Conservation (phyloP, 495 filamentous ascomycete species). For the Hyphodiscus hymeniophilus region DNA sequence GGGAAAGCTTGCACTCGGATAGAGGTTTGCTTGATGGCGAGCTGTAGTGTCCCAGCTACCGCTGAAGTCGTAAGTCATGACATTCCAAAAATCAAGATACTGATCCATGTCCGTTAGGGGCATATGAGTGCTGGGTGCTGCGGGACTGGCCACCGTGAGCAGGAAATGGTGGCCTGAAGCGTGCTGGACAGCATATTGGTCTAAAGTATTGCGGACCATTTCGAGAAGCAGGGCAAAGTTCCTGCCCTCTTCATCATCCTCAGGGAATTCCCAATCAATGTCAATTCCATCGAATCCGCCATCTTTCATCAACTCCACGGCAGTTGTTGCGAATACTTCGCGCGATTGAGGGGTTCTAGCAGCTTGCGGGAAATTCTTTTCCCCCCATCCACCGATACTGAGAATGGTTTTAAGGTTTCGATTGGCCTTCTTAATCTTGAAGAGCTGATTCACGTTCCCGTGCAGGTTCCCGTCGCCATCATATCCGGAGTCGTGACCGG, state of each 20-base stretch:
- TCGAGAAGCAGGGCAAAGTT: constrained; percentile 65
- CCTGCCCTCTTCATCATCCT: constrained; percentile 48
- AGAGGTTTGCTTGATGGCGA: constrained; percentile 71
- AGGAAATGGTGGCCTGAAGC: constrained; percentile 49
- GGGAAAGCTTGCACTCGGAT: constrained; percentile 39
- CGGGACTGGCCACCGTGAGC: constrained; percentile 63
- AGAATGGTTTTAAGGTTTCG: constrained; percentile 78
- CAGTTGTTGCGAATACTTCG: constrained; percentile 49
- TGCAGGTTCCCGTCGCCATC: constrained; percentile 63
- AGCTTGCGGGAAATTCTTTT: constrained; percentile 65
- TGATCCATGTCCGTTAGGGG: constrained; percentile 60
- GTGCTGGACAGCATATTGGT: constrained; percentile 5
- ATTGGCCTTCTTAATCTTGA: constrained; percentile 65
- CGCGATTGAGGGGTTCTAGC: constrained; percentile 48
- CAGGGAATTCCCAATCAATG: constrained; percentile 64
- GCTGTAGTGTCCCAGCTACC: constrained; percentile 66
- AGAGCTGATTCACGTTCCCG: constrained; percentile 71
- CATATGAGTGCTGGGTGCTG: constrained; percentile 43
- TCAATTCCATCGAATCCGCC: constrained; percentile 49
- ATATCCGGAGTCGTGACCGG: constrained; percentile 51
- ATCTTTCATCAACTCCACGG: constrained; percentile 41
- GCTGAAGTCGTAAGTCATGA: constrained; percentile 74
- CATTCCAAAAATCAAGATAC: constrained; percentile 76
- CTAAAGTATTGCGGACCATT: constrained; percentile 54
- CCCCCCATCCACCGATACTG: constrained; percentile 88